Evolutionary conservation across 352 stramenopile species (phyloP), one percentile per base, ranked within the genome.

Genomic region (Phytophthora brassicae): DNA sequence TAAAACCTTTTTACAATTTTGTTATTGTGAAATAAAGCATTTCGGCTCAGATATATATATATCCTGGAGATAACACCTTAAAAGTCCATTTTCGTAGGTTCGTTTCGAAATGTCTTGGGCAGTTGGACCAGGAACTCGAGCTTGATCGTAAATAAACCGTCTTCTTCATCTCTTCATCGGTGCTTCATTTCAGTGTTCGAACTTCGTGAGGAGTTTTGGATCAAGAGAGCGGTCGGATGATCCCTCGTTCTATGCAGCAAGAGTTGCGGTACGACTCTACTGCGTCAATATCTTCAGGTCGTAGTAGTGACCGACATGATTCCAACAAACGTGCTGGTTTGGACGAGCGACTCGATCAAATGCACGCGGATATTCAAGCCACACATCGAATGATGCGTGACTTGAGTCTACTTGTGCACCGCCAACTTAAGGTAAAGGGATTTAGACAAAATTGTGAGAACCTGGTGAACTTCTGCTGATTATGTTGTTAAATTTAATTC

Each of bases 311-410:
- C 6, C 20, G 14, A n/a, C 16, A 23, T 11, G 22, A n/a, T 33
- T 35, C 36, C 44, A 4, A 11, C 7, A 45, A 61, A 28, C 17
- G 48, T 8, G 23, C 6, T 17, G 31, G 6, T 20, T 49, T 69
- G 20, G 24, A 72, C 19, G 41, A 60, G 2, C 59, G 59, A 14
- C 36, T 68, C 12, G 59, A 72, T 11, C 39, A 68, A 24, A 67
- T 71, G 58, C 64, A 71, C 36, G 41, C 39, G 47, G 64, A 71
- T 26, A 68, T 71, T 17, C 64, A 31, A 5, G 36, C 41, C 19
- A 64, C 59, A 4, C 64, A 68, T 36, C 29, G 24, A 36, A 58
- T 71, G 58, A 64, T 71, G 46, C n/a, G 45, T 2, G 64, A 71
- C 6, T 49, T 71, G 53, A 68, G 50, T 38, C 16, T 17, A 17